Percentiles rank a stretch among this genome's conserved stretches.
phyloP scores from a whole-genome alignment of 305 asterid genomes.

The Solanum hybrid region DNA sequence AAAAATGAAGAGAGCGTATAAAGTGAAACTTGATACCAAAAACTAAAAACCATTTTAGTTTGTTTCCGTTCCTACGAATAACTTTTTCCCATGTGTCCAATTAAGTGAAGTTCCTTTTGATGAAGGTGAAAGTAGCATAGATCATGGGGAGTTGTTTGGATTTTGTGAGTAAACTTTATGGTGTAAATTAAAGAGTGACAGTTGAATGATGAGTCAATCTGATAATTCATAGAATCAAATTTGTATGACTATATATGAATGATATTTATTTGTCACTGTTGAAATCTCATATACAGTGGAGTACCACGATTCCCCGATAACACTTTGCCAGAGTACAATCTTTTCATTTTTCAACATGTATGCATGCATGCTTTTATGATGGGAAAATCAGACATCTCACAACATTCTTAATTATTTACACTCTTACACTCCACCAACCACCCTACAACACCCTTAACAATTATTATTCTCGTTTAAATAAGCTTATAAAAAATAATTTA shows the following conservation, averaged over 20 bases:
- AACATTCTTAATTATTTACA: not conserved
- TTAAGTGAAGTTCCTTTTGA: not conserved
- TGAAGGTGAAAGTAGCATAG: not conserved
- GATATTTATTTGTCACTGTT: constrained; percentile 30
- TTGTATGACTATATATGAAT: constrained; percentile 21
- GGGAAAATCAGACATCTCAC: not conserved
- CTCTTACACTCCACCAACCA: not conserved
- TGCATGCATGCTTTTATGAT: not conserved
- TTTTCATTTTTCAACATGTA: not conserved
- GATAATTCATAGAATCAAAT: constrained; percentile 12
- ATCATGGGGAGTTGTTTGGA: not conserved
- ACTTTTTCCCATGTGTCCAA: not conserved
- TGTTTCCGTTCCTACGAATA: not conserved
- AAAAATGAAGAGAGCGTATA: not conserved
- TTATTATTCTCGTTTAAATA: too few relatives aligned
- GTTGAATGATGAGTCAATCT: constrained; percentile 31
- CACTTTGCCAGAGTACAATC: not conserved
- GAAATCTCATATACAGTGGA: constrained; percentile 37
- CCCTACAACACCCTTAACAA: not conserved
- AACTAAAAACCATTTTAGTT: not conserved
- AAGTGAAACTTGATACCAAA: not conserved
- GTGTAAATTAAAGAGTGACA: not conserved
- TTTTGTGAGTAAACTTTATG: not conserved
- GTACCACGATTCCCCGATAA: constrained; percentile 20
- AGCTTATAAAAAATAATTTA: too few relatives aligned